Evolutionary conservation across 2,329 filamentous ascomycete species (phyloP), one percentile per base, ranked within the genome.

Genomic region (Paracoccidioides brasiliensis): DNA sequence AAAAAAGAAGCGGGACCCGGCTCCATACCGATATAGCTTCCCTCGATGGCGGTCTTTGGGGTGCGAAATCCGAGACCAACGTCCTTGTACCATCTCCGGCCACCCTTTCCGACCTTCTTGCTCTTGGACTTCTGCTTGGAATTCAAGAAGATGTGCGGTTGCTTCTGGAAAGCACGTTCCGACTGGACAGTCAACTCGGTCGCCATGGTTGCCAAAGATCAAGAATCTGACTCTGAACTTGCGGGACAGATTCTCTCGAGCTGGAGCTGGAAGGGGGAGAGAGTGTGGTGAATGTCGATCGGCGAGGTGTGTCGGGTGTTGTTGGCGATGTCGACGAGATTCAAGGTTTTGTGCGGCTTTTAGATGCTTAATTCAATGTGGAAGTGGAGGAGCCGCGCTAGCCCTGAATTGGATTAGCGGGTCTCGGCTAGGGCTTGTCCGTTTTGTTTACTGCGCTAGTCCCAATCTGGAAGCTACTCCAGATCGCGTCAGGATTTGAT

Each of bases 111-210:
- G 70, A 86, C 86, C 76, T 85, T 78, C 70, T 78, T 85, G 77
- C 80, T 80, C 75, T 86, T 88, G 74, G 84, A 78, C 82, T 90
- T 89, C 76, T 81, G 80, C 86, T 98, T 98, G 75, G 86, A 82
- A 86, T 97, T 96, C 73, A 88, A 84, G 88, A 97, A 98, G 83
- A 98, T 95, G 80, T 98, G 93, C 77, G 93, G 93, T 84, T 98
- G 91, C 86, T 98, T 98, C 80, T 97, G 93, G 88, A 88, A 98
- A 83, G 93, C 93, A 82, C 93, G 91, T 86, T 98, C 93, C 76
- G 89, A 94, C 86, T 98, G 93, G 79, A 98, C 93, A 77, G 90
- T 95, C 81, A 96, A 83, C 83, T 95, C 90, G 83, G 90, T 95
- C 76, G 90, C 90, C 90, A 95, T 95, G 77, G 75, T 83, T 80